Evolutionary conservation across 345 rosid genomes (phyloP), one percentile per base, ranked within the genome.

Genomic region (Aegle marmelos): DNA sequence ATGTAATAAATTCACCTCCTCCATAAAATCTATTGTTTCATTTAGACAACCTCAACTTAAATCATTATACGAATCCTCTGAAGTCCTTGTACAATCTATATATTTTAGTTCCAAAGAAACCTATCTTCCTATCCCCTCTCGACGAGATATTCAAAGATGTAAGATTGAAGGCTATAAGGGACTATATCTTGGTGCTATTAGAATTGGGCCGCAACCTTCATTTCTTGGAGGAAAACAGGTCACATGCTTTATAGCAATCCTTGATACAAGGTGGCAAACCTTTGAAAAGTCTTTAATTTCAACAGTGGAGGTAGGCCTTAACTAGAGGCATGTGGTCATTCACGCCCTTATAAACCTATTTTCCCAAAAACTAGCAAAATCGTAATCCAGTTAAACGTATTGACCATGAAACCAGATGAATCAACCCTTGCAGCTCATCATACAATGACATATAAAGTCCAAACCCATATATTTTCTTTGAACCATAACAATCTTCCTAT

Each of bases 81-180:
- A 60, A 27, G 19, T 60, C 16, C 33, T 60, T 25, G 14, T 60
- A 9, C 6, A 60, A 9, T 60, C 5, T 5, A 22, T 57, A 1
- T 57, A 0, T 1, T 57, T 1, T 0, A n/a, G 1, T 21, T 57
- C 27, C 1, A 39, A 57, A 24, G 31, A 60, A 9, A 60, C 0
- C 0, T 24, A 61, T 25, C 31, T 27, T 0, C 2, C 0, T 8
- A 10, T 61, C 0, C 19, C 27, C 0, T 61, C 33, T 10, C 1
- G 1, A 2, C 2, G 4, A 9, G 33, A 61, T 27, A 6, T 10
- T 7, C 3, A n/a, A 1, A 6, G 7, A 0, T 37, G 9, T 10
- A 37, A 0, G 10, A 37, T 7, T 7, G 2, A 37, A 37, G 11
- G 41, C 7, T 37, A 2, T 37, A 37, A 37, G 9, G 0, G 41